Evolutionary conservation across 2,329 filamentous ascomycete genomes (phyloP), one percentile per base, ranked within the genome.

Genomic region (Endothia cerciana): DNA sequence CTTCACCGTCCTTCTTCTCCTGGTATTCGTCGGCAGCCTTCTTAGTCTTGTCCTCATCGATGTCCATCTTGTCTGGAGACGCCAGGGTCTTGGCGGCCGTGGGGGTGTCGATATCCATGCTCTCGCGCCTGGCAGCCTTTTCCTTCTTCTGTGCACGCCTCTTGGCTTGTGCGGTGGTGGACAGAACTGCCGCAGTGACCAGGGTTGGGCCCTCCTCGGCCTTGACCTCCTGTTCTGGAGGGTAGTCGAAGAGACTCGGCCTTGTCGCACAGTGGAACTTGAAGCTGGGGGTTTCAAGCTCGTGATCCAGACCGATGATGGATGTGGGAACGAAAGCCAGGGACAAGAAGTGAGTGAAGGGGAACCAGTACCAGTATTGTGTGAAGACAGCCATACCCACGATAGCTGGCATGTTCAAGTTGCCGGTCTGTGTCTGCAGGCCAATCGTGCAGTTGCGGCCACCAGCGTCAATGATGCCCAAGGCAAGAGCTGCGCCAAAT

Each of bases 321-420:
- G 95, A 91, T 1, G 96, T 99, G 1, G 95, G 95, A n/a, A 92
- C 93, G 80, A 99, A 98, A 74, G 93, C 94, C 68, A 99, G 85
- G 0, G 94, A 96, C 65, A 99, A 79, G 87, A 99, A 99, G 80
- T 99, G 95, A 38, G 95, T 97, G 73, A 98, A 91, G 67, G 95
- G 95, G 87, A 99, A 99, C 95, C 95, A 99, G 83, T 99, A 99
- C 95, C 95, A 99, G 83, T 99, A 99, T 77, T 99, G 95, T 10
- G 94, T 97, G 80, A 99, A 99, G 63, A 99, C 91, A 36, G 93
- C 94, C 89, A 97, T 97, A 71, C 95, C 96, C 22, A 99, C 94
- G 71, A 99, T 97, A 68, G 93, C 96, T 22, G 94, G 89, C 94
- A 99, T 97, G 83, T 99, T 98, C 71, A 99, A 88, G 76, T 97